These are phyloP conservation scores for Spirogloea muscicola DNA, from an alignment of 139 green algal genomes.

Conservation along the genomic window DNA sequence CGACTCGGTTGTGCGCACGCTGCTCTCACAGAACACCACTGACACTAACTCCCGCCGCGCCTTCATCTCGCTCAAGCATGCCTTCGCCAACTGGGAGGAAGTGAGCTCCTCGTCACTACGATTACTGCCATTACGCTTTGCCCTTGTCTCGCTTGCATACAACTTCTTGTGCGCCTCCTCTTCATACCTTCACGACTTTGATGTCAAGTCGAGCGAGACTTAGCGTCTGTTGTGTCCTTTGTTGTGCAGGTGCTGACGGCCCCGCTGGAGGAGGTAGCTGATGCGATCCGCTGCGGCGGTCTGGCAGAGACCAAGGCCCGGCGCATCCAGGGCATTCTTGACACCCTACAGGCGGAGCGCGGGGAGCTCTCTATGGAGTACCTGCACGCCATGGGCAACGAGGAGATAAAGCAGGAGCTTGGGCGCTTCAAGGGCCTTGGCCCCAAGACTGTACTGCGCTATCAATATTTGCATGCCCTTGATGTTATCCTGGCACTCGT, in stretches of 20 bases:
- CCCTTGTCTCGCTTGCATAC: too few species aligned
- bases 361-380: conserved; percentile 61
- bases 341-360: conserved; percentile 53
- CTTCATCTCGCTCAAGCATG: conserved; percentile 32
- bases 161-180: too few species aligned
- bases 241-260: not conserved
- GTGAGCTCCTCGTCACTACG: conserved; percentile 1
- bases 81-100: conserved; percentile 32
- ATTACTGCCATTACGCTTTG: conserved; percentile 2
- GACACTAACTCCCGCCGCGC: conserved; percentile 37
- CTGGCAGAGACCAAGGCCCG: conserved; percentile 67
- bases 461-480: too few species aligned
- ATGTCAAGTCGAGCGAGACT: too few species aligned
- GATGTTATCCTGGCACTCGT: too few species aligned
- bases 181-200: too few species aligned
- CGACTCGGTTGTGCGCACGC: conserved; percentile 46
- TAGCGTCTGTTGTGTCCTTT: not conserved
- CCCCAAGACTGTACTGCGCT: conserved; percentile 63
- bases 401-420: conserved; percentile 57
- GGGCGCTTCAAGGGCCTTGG: conserved; percentile 57
- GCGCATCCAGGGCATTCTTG: conserved; percentile 64
- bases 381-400: conserved; percentile 49
- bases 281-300: conserved; percentile 55
- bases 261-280: not conserved
- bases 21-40: conserved; percentile 53